These are phyloP conservation scores for Apiospora hydei DNA, from an alignment of 2,329 filamentous ascomycete genomes.

Conservation along the genomic window DNA sequence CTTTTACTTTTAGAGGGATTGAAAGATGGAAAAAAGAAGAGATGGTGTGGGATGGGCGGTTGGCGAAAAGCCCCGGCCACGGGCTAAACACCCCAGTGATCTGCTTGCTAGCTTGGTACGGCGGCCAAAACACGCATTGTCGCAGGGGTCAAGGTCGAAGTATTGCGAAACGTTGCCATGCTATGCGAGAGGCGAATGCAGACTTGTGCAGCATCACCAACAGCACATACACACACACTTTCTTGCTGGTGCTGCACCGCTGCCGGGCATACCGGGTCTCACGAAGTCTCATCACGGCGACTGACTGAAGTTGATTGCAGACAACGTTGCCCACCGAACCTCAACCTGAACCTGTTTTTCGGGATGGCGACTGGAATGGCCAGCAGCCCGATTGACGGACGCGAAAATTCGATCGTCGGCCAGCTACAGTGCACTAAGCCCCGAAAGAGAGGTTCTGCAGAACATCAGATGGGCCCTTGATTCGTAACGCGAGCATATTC, in stretches of 20 bases:
- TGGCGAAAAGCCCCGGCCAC: not conserved
- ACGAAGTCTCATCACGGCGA: not conserved
- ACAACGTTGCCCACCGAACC: not conserved
- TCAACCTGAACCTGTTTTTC: constrained; percentile 1
- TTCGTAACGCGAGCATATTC: not conserved
- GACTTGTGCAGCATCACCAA: not conserved
- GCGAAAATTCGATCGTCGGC: constrained; percentile 12
- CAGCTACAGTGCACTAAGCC: constrained; percentile 14
- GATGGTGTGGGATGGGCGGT: not conserved
- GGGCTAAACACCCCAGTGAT: not conserved
- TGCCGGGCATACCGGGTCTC: constrained; percentile 1
- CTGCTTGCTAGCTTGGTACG: constrained; percentile 19
- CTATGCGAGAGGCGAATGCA: not conserved
- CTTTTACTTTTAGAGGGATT: constrained; percentile 3
- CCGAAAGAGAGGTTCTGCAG: constrained; percentile 18
- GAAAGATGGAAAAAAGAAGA: not conserved
- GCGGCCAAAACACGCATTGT: constrained; percentile 21
- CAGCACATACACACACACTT: too few species aligned
- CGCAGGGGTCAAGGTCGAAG: constrained; percentile 21
- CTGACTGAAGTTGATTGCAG: not conserved
- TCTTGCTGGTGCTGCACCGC: not conserved
- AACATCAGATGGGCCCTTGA: constrained; percentile 18
- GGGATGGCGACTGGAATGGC: not conserved
- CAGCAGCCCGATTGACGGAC: not conserved
- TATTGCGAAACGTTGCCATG: constrained; percentile 21